Evolutionary conservation across 2,329 filamentous ascomycete species (phyloP).

Genomic region (Ophiostoma ulmi): DNA sequence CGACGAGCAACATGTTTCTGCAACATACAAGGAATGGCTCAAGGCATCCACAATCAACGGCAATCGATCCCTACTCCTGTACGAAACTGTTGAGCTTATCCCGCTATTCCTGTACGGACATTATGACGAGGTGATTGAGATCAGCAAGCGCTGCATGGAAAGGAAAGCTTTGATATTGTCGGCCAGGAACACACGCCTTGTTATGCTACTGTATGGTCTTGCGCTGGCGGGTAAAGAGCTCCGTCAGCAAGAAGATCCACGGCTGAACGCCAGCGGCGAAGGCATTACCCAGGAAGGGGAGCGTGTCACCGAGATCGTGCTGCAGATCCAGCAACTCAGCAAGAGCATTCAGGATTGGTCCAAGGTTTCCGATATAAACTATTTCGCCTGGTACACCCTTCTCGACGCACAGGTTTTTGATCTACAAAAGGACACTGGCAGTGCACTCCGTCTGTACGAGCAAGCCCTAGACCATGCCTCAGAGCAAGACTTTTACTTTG

Average conservation of each 20-base stretch:
- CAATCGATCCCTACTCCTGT: conserved; percentile 60
- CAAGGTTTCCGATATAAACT: conserved; percentile 63
- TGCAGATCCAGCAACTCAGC: conserved; percentile 51
- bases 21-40: conserved; percentile 56
- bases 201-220: conserved; percentile 57
- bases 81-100: conserved; percentile 62
- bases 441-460: conserved; percentile 62
- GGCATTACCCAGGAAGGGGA: conserved; percentile 27
- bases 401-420: conserved; percentile 66
- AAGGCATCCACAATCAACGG: conserved; percentile 50
- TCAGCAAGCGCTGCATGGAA: conserved; percentile 49
- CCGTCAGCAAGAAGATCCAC: conserved; percentile 46
- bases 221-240: conserved; percentile 50
- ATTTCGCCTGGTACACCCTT: conserved; percentile 62
- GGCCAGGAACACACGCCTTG: conserved; percentile 51
- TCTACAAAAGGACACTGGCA: conserved; percentile 51
- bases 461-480: conserved; percentile 66
- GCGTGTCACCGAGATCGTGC: conserved; percentile 43
- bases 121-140: conserved; percentile 53
- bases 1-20: conserved; percentile 60
- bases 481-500: conserved; percentile 60
- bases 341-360: conserved; percentile 61
- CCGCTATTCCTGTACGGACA: conserved; percentile 59
- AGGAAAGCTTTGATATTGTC: conserved; percentile 53
- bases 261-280: conserved; percentile 30